Percentiles rank a stretch among this genome's conserved stretches.
Conservation (phyloP, 2,329 filamentous ascomycete genomes). For the Phialemonium atrogriseum region DNA sequence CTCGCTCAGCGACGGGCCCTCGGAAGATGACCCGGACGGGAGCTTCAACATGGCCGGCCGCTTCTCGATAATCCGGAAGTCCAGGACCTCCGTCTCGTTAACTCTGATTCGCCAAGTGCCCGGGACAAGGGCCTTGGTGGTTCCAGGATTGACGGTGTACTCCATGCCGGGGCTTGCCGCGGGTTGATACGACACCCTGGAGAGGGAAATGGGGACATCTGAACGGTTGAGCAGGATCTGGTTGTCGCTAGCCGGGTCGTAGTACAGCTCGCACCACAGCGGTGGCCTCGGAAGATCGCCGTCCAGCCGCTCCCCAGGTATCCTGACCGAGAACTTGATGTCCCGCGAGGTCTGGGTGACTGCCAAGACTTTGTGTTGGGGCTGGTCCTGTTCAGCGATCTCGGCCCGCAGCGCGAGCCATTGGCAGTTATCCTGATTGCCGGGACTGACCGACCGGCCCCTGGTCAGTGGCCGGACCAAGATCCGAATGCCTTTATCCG, state of each 20-base stretch:
- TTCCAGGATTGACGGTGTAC: slow-evolving; percentile 29
- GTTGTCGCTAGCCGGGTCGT: slow-evolving; percentile 50
- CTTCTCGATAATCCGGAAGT: slow-evolving; percentile 51
- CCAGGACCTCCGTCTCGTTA: slow-evolving; percentile 39
- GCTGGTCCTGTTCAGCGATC: slow-evolving; percentile 39
- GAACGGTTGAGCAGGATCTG: slow-evolving; percentile 49
- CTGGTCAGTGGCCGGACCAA: slow-evolving; percentile 46
- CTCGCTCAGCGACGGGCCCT: slow-evolving; percentile 14
- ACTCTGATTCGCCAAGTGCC: slow-evolving; percentile 51
- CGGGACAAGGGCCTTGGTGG: slow-evolving; percentile 38
- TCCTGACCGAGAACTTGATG: slow-evolving; percentile 51
- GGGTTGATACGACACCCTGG: slow-evolving; percentile 33
- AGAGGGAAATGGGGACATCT: slow-evolving; percentile 43
- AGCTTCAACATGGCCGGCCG: slow-evolving; percentile 28
- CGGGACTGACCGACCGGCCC: slow-evolving; percentile 47
- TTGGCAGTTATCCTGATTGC: slow-evolving; percentile 43
- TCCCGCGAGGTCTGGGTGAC: slow-evolving; percentile 52
- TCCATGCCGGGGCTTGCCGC: slow-evolving; percentile 23
- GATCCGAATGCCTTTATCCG: slow-evolving; percentile 46
- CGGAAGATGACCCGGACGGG: slow-evolving; percentile 21
- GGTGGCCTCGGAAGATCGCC: slow-evolving; percentile 34
- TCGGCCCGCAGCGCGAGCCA: slow-evolving; percentile 50
- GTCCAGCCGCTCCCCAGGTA: slow-evolving; percentile 39
- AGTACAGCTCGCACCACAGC: slow-evolving; percentile 53
- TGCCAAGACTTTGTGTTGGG: slow-evolving; percentile 48